Base-by-base conservation (phyloP, 2,329 filamentous ascomycete species). In the Aureobasidium subglaciale region DNA sequence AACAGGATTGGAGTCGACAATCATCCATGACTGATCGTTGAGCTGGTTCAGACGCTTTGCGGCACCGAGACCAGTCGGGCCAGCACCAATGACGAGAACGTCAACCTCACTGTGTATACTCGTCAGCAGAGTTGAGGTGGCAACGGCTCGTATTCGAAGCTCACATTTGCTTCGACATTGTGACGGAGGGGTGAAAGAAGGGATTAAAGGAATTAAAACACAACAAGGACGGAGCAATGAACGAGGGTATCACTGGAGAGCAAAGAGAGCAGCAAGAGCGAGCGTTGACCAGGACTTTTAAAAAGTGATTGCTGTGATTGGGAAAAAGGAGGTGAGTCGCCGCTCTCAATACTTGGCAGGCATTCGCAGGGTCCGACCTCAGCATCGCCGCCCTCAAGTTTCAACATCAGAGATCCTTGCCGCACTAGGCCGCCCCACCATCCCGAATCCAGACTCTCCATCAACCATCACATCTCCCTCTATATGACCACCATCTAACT, bases 21-120 rank as follows among this genome's bases (percentile, higher is more conserved):
- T 95, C 79, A 97, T 72, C 93, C 93, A 99, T 69, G 91, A 96
- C 65, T 90, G 87, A 63, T 86, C 87, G 70, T 95, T 81, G 70
- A 96, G 85, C 76, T 99, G 93, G 75, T 97, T 87, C 63, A 99
- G 83, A 71, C 93, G 89, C 81, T 99, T 99, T 67, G 93, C 93
- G 71, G 93, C 93, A 80, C 93, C 93, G 65, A 97, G 84, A 76
- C 93, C 93, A 69, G 93, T 97, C 67, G 93, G 93, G 70, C 93
- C 93, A 76, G 92, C 92, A 70, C 93, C 93, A 78, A 97, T 96
- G 74, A 99, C 85, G 71, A 99, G 89, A 65, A 99, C 87, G 76
- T 99, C 93, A 72, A 97, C 90, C 69, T 90, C 86, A 73, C 90
- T 95, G 73, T 13, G 48, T 54, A 66, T 42, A 35, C 37, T 35